Percentiles rank a stretch among this genome's conserved stretches.
Conservation (phyloP, 306 rosid species). For the Pterocarpus macrocarpus region DNA sequence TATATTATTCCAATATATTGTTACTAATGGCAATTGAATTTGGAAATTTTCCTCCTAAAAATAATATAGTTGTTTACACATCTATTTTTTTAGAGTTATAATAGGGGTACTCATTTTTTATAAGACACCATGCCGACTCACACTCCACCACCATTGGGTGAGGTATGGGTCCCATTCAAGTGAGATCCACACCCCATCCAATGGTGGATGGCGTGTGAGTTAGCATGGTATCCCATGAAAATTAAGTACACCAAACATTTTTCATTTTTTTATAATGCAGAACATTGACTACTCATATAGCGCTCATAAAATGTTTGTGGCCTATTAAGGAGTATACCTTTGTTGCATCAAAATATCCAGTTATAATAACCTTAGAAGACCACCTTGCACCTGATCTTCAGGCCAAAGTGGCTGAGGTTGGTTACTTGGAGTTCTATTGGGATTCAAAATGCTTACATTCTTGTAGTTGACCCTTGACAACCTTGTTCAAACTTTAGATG, state of each 20-base stretch:
- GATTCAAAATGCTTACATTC: conserved; percentile 33
- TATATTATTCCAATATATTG: neutral
- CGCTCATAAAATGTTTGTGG: conserved; percentile 78
- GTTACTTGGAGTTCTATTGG: conserved; percentile 36
- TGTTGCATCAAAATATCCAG: conserved; percentile 86
- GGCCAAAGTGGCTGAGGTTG: conserved; percentile 91
- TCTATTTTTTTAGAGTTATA: conserved; percentile 19
- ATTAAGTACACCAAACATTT: too few relatives aligned
- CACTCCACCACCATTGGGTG: too few relatives aligned
- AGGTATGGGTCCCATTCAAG: too few relatives aligned
- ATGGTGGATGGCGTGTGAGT: too few relatives aligned
- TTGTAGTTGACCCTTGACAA: conserved; percentile 36
- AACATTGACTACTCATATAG: conserved; percentile 93
- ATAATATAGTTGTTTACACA: neutral
- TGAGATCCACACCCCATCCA: too few relatives aligned
- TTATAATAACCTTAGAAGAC: conserved; percentile 95
- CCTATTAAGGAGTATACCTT: conserved; percentile 90
- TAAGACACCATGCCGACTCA: too few relatives aligned
- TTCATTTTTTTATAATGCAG: conserved; percentile 46
- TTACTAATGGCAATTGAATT: conserved; percentile 26
- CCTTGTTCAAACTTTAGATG: conserved; percentile 65
- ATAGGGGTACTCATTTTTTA: too few relatives aligned
- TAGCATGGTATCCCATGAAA: too few relatives aligned
- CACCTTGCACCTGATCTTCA: conserved; percentile 96
- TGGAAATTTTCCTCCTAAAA: conserved; percentile 7